Evolutionary conservation across 192 early-diverging fungal genomes (phyloP), one percentile per base, ranked within the genome.

Genomic region (Paraglomus brasilianum): DNA sequence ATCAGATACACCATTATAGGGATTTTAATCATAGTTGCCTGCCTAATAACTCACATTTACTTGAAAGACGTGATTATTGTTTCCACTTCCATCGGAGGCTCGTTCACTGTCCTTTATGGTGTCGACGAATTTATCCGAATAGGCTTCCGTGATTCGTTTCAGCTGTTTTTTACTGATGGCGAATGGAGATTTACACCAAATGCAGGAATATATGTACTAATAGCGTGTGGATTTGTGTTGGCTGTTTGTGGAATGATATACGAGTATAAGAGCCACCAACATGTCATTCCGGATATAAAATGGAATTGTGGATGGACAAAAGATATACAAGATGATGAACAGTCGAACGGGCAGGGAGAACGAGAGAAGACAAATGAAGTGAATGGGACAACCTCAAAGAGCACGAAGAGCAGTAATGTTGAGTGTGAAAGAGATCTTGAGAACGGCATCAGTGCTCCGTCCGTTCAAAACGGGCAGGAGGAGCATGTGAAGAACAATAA

Each of bases 71-170:
- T 8, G 68, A 74, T 79, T 17, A 75, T 75, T 55, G 0, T 79
- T 4, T 70, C 77, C 8, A 79, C 77, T 5, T 79, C 77, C 2
- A 7, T 75, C 17, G 77, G 66, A 2, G 77, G 77, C 21, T 71
- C 77, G 0, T 79, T 75, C 52, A 66, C 62, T 7, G 63, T 75
- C 10, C 72, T 79, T 71, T 79, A 71, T 68, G 77, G 77, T 43
- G 36, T 79, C 2, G 77, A 79, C 44, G 73, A 73, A 72, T 79
- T 79, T 71, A 72, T 73, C 6, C 72, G 73, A 43, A 60, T 63
- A 30, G 64, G 60, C 13, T 79, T 75, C 67, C 50, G 71, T 10
- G 43, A 59, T 2, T 74, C 73, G 2, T 74, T 75, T 61, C 68
- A 79, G 52, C 68, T 79, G 22, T 71, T 71, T 38, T 67, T 71